A percentile compares a stretch with the other conserved stretches of the same genome.
These are phyloP conservation scores for Tolypocladium endophyticum DNA, from an alignment of 2,329 filamentous ascomycete genomes.

Conservation along the genomic window DNA sequence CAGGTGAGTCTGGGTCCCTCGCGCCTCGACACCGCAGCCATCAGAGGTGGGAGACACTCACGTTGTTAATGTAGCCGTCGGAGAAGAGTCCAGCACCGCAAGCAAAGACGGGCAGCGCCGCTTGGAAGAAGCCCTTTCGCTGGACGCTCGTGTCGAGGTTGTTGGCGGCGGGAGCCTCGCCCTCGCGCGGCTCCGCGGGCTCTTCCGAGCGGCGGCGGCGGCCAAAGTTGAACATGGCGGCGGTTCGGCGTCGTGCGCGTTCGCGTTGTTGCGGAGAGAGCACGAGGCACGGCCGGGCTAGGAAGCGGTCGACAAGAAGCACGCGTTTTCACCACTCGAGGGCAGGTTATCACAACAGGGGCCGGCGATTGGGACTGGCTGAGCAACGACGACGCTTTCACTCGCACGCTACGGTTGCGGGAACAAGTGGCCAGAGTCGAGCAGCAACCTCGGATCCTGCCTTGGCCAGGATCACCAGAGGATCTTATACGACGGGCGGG, in stretches of 20 bases:
- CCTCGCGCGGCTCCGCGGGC: neutral
- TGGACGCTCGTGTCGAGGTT: slow-evolving; percentile 3
- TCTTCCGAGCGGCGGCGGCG: neutral
- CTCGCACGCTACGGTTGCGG: neutral
- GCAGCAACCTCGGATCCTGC: neutral
- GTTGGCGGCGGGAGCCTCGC: neutral
- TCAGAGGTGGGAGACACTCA: slow-evolving; percentile 21
- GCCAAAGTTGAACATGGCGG: slow-evolving; percentile 3
- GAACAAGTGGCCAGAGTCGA: neutral
- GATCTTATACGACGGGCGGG: neutral
- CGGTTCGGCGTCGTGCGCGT: neutral
- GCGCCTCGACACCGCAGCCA: neutral
- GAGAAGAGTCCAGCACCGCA: slow-evolving; percentile 86
- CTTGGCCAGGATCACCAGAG: neutral
- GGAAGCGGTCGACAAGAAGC: neutral
- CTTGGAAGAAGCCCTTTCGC: slow-evolving; percentile 10
- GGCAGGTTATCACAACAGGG: neutral
- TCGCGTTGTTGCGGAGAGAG: neutral
- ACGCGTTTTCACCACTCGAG: neutral
- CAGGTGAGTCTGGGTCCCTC: neutral
- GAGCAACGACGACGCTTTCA: neutral
- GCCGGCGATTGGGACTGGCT: neutral
- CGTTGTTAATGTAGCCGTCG: slow-evolving; percentile 86
- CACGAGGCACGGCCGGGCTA: neutral
- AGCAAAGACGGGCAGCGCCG: slow-evolving; percentile 60